Conservation (phyloP, 257 asterid species). For the Nicotiana noctiflora region DNA sequence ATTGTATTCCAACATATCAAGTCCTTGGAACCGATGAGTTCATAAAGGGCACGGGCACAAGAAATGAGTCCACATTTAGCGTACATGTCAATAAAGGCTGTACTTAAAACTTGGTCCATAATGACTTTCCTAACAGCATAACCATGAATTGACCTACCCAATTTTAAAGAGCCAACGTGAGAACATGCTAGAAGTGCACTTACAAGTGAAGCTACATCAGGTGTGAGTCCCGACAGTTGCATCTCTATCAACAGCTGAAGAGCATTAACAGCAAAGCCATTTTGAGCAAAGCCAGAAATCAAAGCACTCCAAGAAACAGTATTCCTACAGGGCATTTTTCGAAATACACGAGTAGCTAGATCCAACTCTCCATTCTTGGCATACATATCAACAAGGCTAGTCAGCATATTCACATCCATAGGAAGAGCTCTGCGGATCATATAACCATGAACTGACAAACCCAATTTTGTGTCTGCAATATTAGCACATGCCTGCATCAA, state of each 20-base stretch:
- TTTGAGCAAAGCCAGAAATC: conserved; percentile 66
- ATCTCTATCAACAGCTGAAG: conserved; percentile 48
- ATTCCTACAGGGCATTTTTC: conserved; percentile 34
- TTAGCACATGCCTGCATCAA: conserved; percentile 56
- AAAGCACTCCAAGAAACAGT: conserved; percentile 70
- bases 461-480: conserved; percentile 40
- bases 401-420: conserved; percentile 40
- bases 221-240: conserved; percentile 50
- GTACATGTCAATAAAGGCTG: conserved; percentile 71
- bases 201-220: conserved; percentile 53
- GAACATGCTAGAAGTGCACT: conserved; percentile 69
- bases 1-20: conserved; percentile 65
- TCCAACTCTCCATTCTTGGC: conserved; percentile 56
- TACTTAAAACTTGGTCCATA: conserved; percentile 39
- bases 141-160: conserved; percentile 57
- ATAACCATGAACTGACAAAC: conserved; percentile 60
- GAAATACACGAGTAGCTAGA: conserved; percentile 40
- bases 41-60: conserved; percentile 37
- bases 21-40: conserved; percentile 34
- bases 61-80: conserved; percentile 70
- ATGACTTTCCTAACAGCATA: conserved; percentile 38
- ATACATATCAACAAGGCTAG: conserved; percentile 74
- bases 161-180: conserved; percentile 37
- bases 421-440: conserved; percentile 37
- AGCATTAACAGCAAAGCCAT: conserved; percentile 44